Percentiles rank a stretch among this genome's conserved stretches.
Evolutionary conservation across 768 basidiomycete species (phyloP).

Genomic region (Melanogaster broomeanus): DNA sequence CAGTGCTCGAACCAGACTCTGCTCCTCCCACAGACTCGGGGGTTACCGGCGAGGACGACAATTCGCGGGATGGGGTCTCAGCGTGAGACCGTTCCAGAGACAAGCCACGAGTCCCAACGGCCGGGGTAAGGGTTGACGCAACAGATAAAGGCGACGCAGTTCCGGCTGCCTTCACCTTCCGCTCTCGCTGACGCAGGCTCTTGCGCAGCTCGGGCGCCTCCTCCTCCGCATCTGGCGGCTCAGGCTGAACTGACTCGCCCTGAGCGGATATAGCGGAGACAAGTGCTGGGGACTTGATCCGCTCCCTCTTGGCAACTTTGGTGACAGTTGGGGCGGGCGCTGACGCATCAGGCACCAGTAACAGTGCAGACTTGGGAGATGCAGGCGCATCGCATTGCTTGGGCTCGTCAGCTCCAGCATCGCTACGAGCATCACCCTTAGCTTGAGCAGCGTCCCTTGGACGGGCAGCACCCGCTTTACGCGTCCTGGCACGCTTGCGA

Average conservation of each 20-base stretch:
- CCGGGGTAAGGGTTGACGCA: slow-evolving; percentile 31
- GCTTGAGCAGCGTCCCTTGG: slow-evolving; percentile 1
- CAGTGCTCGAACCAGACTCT: slow-evolving; percentile 35
- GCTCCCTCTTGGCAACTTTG: slow-evolving; percentile 23
- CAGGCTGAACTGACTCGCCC: slow-evolving; percentile 14
- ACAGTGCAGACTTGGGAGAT: slow-evolving; percentile 6
- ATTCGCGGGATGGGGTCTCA: slow-evolving; percentile 23
- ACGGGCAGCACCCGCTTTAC: slow-evolving; percentile 18
- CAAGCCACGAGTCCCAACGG: slow-evolving; percentile 19
- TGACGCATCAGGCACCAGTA: slow-evolving; percentile 19
- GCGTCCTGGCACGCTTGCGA: slow-evolving; percentile 31
- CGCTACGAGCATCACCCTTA: slow-evolving; percentile 6
- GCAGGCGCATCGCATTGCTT: slow-evolving; percentile 1
- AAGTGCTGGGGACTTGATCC: slow-evolving; percentile 17
- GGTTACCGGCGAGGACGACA: slow-evolving; percentile 18
- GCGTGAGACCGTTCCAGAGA: slow-evolving; percentile 11
- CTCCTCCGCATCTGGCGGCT: slow-evolving; percentile 15
- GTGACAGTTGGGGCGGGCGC: slow-evolving; percentile 1
- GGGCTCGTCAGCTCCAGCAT: slow-evolving; percentile 4
- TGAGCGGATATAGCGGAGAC: neutral
- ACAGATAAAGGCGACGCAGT: slow-evolving; percentile 28
- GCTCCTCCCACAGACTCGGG: slow-evolving; percentile 28
- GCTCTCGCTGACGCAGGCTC: slow-evolving; percentile 32
- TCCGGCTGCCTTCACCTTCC: slow-evolving; percentile 19
- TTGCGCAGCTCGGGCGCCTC: slow-evolving; percentile 27